Evolutionary conservation across 305 asterid genomes (phyloP), one percentile per base, ranked within the genome.

Genomic region (Fraxinus nigra): DNA sequence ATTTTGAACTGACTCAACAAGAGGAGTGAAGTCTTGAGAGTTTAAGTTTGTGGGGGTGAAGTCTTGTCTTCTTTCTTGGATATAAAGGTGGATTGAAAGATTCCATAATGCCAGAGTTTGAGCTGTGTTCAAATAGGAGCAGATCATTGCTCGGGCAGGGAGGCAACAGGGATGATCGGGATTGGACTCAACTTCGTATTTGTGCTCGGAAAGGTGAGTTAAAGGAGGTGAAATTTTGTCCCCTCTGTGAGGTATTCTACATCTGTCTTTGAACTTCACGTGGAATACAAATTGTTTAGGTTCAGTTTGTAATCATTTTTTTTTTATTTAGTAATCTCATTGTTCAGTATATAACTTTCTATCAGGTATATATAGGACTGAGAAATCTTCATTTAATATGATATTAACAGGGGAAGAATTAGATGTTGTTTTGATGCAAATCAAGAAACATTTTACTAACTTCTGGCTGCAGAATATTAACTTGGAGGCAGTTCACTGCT

Each of bases 111-210:
- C 88, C 79, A 32, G 93, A 85, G 82, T 86, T 86, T 69, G 92
- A 87, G 89, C 84, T 81, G 51, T 92, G 86, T 72, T 87, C 89
- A 18, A 18, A 46, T 84, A 81, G 91, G 76, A 90, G 87, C 28
- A 87, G 89, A 78, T 90, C 83, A 65, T 63, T 84, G 89, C 84
- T 40, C 24, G 73, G 79, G 85, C 86, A 87, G 11, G 92, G 87
- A 78, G 88, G 83, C 9, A 92, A 90, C 81, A 89, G 85, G 73
- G 97, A 93, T 90, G 98, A 95, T 85, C 91, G 98, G 1, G 98
- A 98, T 79, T 95, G 98, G 98, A 92, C 98, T 76, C 79, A 83
- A 82, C 97, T 95, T 5, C 98, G 93, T 82, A 80, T 95, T 35
- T 85, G 83, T 87, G 95, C 98, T 48, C 86, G 88, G 82, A 93